Conservation (phyloP, 768 basidiomycete species). For the Kondoa subrosea region DNA sequence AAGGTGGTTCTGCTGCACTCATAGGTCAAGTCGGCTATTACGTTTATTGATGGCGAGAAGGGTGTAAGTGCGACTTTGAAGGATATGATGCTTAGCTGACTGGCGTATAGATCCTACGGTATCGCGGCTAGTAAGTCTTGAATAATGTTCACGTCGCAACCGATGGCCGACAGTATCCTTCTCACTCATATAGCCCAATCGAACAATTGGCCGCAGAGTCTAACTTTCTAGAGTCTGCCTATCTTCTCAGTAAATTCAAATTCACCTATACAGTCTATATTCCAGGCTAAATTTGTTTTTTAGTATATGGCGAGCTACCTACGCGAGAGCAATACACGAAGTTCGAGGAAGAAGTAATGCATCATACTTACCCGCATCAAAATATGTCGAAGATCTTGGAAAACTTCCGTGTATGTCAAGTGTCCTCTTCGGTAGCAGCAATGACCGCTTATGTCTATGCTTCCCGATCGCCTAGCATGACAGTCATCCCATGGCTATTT, state of each 20-base stretch:
- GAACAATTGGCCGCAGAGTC: constrained; percentile 71
- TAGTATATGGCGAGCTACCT: constrained; percentile 69
- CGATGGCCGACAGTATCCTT: constrained; percentile 16
- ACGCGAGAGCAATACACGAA: constrained; percentile 42
- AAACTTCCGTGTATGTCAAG: no score
- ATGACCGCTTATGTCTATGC: constrained; percentile 31
- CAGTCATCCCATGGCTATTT: constrained; percentile 79
- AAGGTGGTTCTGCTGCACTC: constrained; percentile 39
- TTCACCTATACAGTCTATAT: constrained; percentile 67
- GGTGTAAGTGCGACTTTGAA: neutral
- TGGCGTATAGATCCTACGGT: constrained; percentile 6
- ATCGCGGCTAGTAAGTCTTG: neutral
- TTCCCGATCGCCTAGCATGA: constrained; percentile 66
- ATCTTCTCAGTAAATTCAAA: constrained; percentile 46
- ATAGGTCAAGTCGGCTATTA: constrained; percentile 31
- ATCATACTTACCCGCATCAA: constrained; percentile 39
- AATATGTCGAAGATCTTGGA: constrained; percentile 14
- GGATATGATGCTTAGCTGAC: constrained; percentile 9
- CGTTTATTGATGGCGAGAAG: constrained; percentile 22
- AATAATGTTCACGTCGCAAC: neutral
- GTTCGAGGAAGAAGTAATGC: constrained; percentile 61
- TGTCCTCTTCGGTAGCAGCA: neutral
- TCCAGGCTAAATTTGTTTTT: no score
- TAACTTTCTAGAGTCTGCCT: constrained; percentile 63
- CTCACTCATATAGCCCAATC: constrained; percentile 66